Conservation (phyloP, 352 stramenopile species). For the Phytophthora cactorum region DNA sequence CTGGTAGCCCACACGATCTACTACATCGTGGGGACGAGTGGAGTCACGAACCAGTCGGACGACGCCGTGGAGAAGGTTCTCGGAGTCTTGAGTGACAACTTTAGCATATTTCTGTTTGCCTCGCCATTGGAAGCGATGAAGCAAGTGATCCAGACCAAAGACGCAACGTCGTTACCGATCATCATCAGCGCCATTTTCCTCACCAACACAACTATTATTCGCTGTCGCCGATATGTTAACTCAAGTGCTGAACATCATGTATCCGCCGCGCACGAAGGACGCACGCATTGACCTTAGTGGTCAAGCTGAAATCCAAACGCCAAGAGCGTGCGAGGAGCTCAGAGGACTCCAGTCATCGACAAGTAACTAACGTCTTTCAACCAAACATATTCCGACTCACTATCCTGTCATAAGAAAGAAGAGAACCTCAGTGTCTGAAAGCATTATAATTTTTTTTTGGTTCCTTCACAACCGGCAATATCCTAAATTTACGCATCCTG, state of each 20-base stretch:
- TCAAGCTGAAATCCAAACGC: too few relatives aligned
- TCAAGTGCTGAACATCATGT: slow-evolving; percentile 37
- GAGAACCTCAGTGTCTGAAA: too few relatives aligned
- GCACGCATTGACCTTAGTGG: too few relatives aligned
- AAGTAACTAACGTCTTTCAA: too few relatives aligned
- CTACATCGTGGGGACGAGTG: slow-evolving; percentile 26
- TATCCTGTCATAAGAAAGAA: too few relatives aligned
- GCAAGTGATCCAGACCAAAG: slow-evolving; percentile 32
- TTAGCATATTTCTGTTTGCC: slow-evolving; percentile 20
- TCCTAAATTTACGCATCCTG: too few relatives aligned
- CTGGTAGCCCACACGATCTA: slow-evolving; percentile 23
- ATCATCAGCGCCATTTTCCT: slow-evolving; percentile 34
- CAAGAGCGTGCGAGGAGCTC: too few relatives aligned
- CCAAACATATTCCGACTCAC: too few relatives aligned
- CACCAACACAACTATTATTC: slow-evolving; percentile 40
- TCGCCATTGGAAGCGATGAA: slow-evolving; percentile 32
- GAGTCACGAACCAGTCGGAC: slow-evolving; percentile 33
- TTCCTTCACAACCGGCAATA: too few relatives aligned
- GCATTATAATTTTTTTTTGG: too few relatives aligned
- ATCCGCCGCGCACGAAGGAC: slow-evolving; percentile 19
- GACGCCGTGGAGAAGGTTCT: slow-evolving; percentile 25
- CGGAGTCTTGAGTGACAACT: slow-evolving; percentile 27
- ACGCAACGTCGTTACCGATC: slow-evolving; percentile 46
- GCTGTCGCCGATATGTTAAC: slow-evolving; percentile 19
- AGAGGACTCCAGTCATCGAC: too few relatives aligned